A percentile compares a stretch with the other conserved stretches of the same genome.
These are phyloP conservation scores for Asterochloris sp. DNA, from an alignment of 139 green algal species.

Conservation along the genomic window DNA sequence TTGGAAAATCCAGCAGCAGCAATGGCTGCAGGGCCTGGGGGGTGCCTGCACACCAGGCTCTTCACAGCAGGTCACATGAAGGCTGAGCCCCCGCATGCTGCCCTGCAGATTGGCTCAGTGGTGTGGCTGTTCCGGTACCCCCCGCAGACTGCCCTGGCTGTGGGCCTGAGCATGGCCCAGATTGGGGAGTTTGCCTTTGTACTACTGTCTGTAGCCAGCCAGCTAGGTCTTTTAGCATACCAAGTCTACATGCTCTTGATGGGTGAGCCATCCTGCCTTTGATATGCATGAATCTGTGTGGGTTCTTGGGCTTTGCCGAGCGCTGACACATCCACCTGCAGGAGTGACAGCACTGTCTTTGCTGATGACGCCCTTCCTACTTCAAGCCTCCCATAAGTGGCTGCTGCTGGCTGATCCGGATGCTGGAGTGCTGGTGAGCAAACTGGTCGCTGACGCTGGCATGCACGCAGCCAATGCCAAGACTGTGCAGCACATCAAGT, in stretches of 20 bases:
- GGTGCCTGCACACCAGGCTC: not conserved
- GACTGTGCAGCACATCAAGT: not conserved
- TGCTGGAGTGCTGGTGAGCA: slow-evolving; percentile 1
- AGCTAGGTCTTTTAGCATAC: slow-evolving; percentile 69
- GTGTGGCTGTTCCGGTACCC: slow-evolving; percentile 73
- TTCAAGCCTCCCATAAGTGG: slow-evolving; percentile 33
- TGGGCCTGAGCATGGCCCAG: slow-evolving; percentile 85
- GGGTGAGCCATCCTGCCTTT: slow-evolving; percentile 19
- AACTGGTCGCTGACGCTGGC: not conserved
- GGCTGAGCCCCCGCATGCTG: too few species aligned
- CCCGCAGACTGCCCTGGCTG: slow-evolving; percentile 46
- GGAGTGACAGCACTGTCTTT: slow-evolving; percentile 91
- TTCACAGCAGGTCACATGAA: too few species aligned
- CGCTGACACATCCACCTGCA: slow-evolving; percentile 5
- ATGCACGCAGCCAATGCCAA: not conserved
- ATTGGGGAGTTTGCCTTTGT: slow-evolving; percentile 97
- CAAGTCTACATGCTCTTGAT: slow-evolving; percentile 92
- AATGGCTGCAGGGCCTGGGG: not conserved
- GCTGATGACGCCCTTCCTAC: slow-evolving; percentile 85
- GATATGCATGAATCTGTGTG: not conserved
- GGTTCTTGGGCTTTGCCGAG: not conserved
- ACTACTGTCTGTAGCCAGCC: slow-evolving; percentile 79
- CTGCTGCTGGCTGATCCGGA: slow-evolving; percentile 8
- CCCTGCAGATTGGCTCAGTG: slow-evolving; percentile 57
- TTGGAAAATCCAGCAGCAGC: too few species aligned